These are phyloP conservation scores for Hypholoma sublateritium DNA, from an alignment of 768 basidiomycete species.

Conservation along the genomic window DNA sequence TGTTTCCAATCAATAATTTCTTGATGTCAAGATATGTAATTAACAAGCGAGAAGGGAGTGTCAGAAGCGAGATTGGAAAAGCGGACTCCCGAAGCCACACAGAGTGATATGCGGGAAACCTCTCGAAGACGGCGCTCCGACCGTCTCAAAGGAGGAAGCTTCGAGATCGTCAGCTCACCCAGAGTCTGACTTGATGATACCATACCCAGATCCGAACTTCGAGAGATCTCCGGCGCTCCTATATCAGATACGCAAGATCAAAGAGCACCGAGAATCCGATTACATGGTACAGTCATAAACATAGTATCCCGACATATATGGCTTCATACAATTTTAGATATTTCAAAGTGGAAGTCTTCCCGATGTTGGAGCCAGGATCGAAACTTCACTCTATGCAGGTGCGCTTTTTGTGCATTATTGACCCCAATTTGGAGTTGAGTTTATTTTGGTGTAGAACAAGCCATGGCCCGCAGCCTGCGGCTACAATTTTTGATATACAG, in stretches of 20 bases:
- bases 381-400: not conserved
- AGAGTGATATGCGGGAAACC: slow-evolving; percentile 19
- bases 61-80: slow-evolving; percentile 23
- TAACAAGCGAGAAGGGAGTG: slow-evolving; percentile 15
- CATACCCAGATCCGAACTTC: not conserved
- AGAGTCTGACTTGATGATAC: not conserved
- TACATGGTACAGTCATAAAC: not conserved
- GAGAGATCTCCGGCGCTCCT: slow-evolving; percentile 1
- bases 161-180: not conserved
- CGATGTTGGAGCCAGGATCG: not conserved
- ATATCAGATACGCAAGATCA: not conserved
- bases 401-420: not conserved
- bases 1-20: not conserved
- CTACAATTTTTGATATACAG: not conserved
- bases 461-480: not conserved
- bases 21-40: not conserved
- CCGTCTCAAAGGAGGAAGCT: not conserved
- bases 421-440: not conserved
- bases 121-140: not conserved
- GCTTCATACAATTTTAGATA: not conserved
- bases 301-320: not conserved
- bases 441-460: not conserved
- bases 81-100: slow-evolving; percentile 14
- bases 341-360: not conserved
- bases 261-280: not conserved